Evolutionary conservation across 1,139 yeast species (phyloP).

Genomic region (Geotrichum fermentans): DNA sequence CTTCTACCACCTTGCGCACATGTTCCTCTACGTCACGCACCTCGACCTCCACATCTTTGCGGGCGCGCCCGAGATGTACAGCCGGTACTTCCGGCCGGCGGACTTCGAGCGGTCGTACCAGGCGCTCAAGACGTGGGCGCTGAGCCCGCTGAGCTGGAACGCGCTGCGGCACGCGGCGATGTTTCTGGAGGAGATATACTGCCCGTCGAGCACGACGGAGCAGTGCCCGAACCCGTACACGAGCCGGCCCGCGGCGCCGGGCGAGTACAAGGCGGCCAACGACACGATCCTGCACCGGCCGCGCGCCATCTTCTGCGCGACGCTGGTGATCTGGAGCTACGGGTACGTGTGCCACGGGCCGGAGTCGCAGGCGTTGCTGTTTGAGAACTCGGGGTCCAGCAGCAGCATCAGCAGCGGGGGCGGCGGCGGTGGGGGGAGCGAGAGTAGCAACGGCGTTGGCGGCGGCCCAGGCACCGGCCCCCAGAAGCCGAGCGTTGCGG

Average conservation of each 20-base stretch:
- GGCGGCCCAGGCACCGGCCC: neutral
- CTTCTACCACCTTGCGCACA: constrained; percentile 61
- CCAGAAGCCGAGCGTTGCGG: neutral
- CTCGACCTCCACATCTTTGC: constrained; percentile 74
- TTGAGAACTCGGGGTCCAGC: neutral
- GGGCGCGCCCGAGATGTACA: constrained; percentile 73
- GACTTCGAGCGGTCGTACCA: constrained; percentile 18
- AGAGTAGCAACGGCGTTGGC: neutral
- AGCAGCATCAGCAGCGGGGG: neutral
- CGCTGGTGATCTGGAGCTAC: constrained; percentile 56
- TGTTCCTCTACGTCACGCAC: constrained; percentile 64
- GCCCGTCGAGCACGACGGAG: constrained; percentile 13
- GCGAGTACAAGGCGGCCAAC: constrained; percentile 43
- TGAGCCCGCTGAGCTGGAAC: neutral
- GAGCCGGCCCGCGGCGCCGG: constrained; percentile 29
- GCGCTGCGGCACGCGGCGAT: constrained; percentile 29
- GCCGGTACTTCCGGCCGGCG: constrained; percentile 39
- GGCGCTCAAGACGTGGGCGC: constrained; percentile 7
- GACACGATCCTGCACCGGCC: constrained; percentile 56
- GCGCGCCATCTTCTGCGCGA: constrained; percentile 50
- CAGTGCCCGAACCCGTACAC: constrained; percentile 17
- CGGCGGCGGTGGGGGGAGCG: neutral
- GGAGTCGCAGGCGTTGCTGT: constrained; percentile 38
- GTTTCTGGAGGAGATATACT: constrained; percentile 31
- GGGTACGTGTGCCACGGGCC: constrained; percentile 53